Evolutionary conservation across 2,329 filamentous ascomycete genomes (phyloP).

Genomic region (Neofusicoccum sp.): DNA sequence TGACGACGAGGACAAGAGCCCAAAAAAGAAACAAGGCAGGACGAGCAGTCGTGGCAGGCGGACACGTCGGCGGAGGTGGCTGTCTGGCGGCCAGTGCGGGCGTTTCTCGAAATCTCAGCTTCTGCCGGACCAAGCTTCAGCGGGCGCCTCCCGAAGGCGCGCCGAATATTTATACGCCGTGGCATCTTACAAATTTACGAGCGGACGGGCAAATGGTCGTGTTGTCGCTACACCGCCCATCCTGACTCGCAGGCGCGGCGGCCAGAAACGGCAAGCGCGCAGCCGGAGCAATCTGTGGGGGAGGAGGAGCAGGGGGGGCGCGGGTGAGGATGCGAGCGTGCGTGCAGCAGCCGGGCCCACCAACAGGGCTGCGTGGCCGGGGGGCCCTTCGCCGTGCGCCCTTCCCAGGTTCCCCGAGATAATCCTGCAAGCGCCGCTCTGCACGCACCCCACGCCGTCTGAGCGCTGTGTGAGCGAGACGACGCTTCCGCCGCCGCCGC

Average conservation of each 20-base stretch:
- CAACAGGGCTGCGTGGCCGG: background rate
- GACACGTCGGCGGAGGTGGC: constrained; percentile 11
- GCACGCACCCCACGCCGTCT: constrained; percentile 1
- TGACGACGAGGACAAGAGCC: background rate
- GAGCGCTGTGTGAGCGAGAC: constrained; percentile 31
- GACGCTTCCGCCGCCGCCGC: constrained; percentile 50
- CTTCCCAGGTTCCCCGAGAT: constrained; percentile 11
- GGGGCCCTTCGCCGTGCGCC: background rate
- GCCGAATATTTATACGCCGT: constrained; percentile 3
- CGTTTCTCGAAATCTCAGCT: constrained; percentile 6
- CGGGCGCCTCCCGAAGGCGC: constrained; percentile 4
- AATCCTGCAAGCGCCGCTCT: constrained; percentile 4
- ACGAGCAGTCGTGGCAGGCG: background rate
- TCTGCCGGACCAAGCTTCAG: background rate
- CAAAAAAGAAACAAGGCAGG: background rate
- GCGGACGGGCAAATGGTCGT: background rate
- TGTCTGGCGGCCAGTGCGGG: background rate
- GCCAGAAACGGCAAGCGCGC: constrained; percentile 5
- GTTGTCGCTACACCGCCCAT: constrained; percentile 7
- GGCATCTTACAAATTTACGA: background rate
- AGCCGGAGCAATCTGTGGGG: background rate
- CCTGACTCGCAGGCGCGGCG: constrained; percentile 6
- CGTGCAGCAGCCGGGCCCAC: background rate
- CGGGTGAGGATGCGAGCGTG: background rate
- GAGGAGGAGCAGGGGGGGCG: background rate